Percentiles rank a stretch among this genome's conserved stretches.
Conservation (phyloP, 1,284 basidiomycete species). For the Ceratobasidium sp. region DNA sequence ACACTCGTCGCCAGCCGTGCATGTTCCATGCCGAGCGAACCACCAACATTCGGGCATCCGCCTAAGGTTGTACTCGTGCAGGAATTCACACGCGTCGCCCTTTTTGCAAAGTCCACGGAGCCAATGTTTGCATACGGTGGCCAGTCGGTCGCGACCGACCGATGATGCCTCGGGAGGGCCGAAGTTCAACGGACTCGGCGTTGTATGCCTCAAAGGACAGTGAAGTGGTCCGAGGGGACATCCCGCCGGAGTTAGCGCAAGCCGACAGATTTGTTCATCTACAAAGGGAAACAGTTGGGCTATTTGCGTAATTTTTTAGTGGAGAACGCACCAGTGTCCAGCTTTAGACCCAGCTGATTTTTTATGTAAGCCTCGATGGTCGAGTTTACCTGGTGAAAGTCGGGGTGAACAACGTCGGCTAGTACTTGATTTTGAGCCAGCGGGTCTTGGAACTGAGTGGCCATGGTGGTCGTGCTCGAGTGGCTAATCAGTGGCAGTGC, state of each 20-base stretch:
- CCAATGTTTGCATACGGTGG: constrained; percentile 99
- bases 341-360: constrained; percentile 83
- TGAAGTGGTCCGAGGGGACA: constrained; percentile 88
- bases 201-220: constrained; percentile 91
- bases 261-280: constrained; percentile 93
- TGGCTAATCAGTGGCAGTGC: constrained; percentile 17
- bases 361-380: constrained; percentile 87
- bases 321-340: constrained; percentile 81
- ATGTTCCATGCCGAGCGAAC: constrained; percentile 98
- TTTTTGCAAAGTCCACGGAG: constrained; percentile 98
- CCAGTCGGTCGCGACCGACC: constrained; percentile 80
- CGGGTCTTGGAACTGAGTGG: constrained; percentile 13
- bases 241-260: constrained; percentile 78
- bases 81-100: constrained; percentile 96
- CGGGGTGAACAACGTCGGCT: constrained; percentile 80
- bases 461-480: constrained; percentile 31
- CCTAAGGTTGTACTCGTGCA: constrained; percentile 98
- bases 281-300: constrained; percentile 45
- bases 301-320: constrained; percentile 34
- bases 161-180: constrained; percentile 71
- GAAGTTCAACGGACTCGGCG: constrained; percentile 87
- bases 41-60: constrained; percentile 99
- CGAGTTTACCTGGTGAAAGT: constrained; percentile 95
- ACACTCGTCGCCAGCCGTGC: constrained; percentile 97
- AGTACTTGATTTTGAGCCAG: constrained; percentile 28